Percentiles rank a stretch among this genome's conserved stretches.
phyloP scores from a whole-genome alignment of 345 rosid species.

The Excoecaria cochinchinensis region DNA sequence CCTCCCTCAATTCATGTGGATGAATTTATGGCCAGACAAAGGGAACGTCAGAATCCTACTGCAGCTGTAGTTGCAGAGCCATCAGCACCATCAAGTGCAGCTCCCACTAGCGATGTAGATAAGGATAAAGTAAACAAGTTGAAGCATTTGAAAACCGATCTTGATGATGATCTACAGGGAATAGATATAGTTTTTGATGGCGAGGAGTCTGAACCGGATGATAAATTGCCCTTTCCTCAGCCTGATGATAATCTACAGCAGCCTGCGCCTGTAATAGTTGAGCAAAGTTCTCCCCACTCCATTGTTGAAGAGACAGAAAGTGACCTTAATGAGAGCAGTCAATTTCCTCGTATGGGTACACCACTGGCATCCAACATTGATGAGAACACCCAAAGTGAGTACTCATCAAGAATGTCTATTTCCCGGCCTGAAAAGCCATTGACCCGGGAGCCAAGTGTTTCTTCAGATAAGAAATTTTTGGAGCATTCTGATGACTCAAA shows the following conservation, averaged over 20 bases:
- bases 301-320: slow-evolving; percentile 94
- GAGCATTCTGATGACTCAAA: slow-evolving; percentile 69
- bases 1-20: slow-evolving; percentile 99
- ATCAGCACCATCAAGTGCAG: slow-evolving; percentile 45
- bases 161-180: slow-evolving; percentile 93
- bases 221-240: slow-evolving; percentile 83
- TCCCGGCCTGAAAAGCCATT: slow-evolving; percentile 68
- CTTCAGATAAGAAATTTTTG: slow-evolving; percentile 73
- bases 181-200: slow-evolving; percentile 95
- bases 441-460: slow-evolving; percentile 74
- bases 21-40: slow-evolving; percentile 97
- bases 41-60: slow-evolving; percentile 76
- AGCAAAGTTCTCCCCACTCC: slow-evolving; percentile 82
- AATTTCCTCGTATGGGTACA: slow-evolving; percentile 63
- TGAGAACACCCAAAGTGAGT: slow-evolving; percentile 80
- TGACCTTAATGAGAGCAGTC: slow-evolving; percentile 69
- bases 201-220: slow-evolving; percentile 90
- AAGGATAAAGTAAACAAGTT: slow-evolving; percentile 57
- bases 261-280: slow-evolving; percentile 64
- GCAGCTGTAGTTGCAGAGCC: slow-evolving; percentile 70
- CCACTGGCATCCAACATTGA: slow-evolving; percentile 66
- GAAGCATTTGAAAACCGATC: slow-evolving; percentile 75
- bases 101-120: slow-evolving; percentile 44
- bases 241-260: slow-evolving; percentile 83
- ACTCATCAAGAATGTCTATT: slow-evolving; percentile 85